These are phyloP conservation scores for Toxicodendron radicans DNA, from an alignment of 345 rosid species.

Conservation along the genomic window DNA sequence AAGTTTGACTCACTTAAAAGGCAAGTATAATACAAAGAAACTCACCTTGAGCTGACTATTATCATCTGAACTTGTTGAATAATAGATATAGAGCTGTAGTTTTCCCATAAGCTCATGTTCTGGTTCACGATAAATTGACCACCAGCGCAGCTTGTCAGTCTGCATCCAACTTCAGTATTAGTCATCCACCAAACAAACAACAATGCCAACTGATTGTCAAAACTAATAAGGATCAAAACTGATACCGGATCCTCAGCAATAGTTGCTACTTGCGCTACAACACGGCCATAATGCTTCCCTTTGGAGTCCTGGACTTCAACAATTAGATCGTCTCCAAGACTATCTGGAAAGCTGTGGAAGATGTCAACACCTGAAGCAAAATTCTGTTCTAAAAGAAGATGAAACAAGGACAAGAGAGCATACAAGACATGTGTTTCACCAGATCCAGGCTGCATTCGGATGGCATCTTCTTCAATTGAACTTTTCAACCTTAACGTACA, in stretches of 20 bases:
- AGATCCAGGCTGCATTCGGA: slow-evolving; percentile 89
- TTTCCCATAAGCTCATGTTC: slow-evolving; percentile 89
- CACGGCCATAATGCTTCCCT: slow-evolving; percentile 87
- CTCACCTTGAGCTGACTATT: slow-evolving; percentile 75
- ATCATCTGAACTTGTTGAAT: slow-evolving; percentile 85
- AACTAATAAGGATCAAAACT: slow-evolving; percentile 13
- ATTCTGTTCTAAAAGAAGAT: slow-evolving; percentile 20
- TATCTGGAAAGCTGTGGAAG: slow-evolving; percentile 88
- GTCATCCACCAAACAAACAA: slow-evolving; percentile 18
- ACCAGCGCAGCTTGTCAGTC: slow-evolving; percentile 92
- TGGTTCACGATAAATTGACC: slow-evolving; percentile 90
- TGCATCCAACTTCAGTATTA: slow-evolving; percentile 45
- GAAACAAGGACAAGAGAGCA: slow-evolving; percentile 29
- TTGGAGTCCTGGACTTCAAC: slow-evolving; percentile 86
- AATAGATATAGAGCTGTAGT: slow-evolving; percentile 76
- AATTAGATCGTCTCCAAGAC: slow-evolving; percentile 88
- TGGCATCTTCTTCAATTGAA: slow-evolving; percentile 72
- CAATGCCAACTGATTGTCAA: slow-evolving; percentile 5
- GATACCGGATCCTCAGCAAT: slow-evolving; percentile 74
- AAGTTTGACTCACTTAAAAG: slow-evolving; percentile 12
- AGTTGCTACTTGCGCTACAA: slow-evolving; percentile 80
- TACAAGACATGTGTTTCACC: slow-evolving; percentile 96
- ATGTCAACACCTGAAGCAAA: slow-evolving; percentile 26
- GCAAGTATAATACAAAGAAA: slow-evolving; percentile 5
- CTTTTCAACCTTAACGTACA: slow-evolving; percentile 83